Percentiles rank a stretch among this genome's conserved stretches.
Conservation (phyloP, 2,329 filamentous ascomycete species). For the Penicillium crustosum region DNA sequence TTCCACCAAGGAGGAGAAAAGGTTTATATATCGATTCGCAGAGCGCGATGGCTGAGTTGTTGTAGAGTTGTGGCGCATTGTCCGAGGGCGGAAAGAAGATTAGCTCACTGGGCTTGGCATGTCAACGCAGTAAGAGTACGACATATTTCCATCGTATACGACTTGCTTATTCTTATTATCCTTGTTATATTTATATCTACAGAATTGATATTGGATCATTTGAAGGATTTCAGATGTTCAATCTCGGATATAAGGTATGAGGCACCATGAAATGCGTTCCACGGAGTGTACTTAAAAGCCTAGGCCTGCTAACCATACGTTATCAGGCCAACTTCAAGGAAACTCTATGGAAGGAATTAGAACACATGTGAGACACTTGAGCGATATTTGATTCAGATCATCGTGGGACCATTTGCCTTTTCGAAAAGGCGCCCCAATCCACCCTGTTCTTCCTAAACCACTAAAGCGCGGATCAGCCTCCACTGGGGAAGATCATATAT, state of each 20-base stretch:
- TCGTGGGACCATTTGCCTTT: constrained; percentile 7
- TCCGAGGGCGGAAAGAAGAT: constrained; percentile 9
- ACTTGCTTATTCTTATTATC: too few species aligned
- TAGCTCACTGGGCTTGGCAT: constrained; percentile 8
- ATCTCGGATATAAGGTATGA: neutral
- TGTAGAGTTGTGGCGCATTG: constrained; percentile 1
- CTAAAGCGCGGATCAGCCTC: constrained; percentile 25
- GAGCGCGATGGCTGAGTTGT: neutral
- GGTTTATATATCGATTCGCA: neutral
- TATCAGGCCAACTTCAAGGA: neutral
- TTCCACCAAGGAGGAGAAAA: neutral
- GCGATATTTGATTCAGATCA: constrained; percentile 1
- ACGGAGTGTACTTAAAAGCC: neutral
- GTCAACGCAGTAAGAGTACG: neutral
- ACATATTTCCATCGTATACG: too few species aligned
- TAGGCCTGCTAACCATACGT: neutral
- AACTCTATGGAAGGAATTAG: neutral
- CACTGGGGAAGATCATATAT: constrained; percentile 22
- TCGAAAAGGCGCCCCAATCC: constrained; percentile 1
- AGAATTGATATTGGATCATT: neutral
- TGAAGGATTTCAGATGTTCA: neutral
- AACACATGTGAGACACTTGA: constrained; percentile 1
- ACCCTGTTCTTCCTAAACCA: constrained; percentile 8
- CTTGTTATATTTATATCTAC: too few species aligned
- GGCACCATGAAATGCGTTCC: neutral